These are phyloP conservation scores for Ganoderma lucidum DNA, from an alignment of 1,284 basidiomycete genomes.

Conservation along the genomic window DNA sequence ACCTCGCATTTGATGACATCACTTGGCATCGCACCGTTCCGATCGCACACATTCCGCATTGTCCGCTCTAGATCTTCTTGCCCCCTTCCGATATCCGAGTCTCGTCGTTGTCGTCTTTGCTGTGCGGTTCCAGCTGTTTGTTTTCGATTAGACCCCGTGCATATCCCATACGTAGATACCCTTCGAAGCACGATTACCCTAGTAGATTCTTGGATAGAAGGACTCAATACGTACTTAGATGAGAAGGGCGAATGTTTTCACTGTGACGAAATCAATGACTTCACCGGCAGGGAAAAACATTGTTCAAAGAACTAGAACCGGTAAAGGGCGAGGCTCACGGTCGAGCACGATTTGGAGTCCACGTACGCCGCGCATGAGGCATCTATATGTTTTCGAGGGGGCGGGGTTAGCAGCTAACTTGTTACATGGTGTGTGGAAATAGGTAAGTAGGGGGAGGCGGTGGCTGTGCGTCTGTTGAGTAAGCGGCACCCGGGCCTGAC, in stretches of 20 bases:
- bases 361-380: neutral
- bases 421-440: neutral
- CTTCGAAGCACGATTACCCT: neutral
- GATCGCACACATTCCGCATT: neutral
- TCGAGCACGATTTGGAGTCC: too few species aligned
- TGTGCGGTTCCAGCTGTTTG: neutral
- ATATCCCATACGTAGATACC: neutral
- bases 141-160: neutral
- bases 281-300: too few species aligned
- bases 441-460: neutral
- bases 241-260: too few species aligned
- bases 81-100: neutral
- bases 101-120: neutral
- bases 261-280: too few species aligned
- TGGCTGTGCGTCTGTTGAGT: neutral
- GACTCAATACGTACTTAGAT: neutral
- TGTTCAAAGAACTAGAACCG: too few species aligned
- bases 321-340: too few species aligned
- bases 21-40: neutral
- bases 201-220: neutral
- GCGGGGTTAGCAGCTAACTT: neutral
- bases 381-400: neutral
- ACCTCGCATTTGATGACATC: slow-evolving; percentile 4
- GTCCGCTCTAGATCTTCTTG: neutral
- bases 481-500: neutral